Evolutionary conservation across 2,329 filamentous ascomycete species (phyloP).

Genomic region (Venturia aucupariae): DNA sequence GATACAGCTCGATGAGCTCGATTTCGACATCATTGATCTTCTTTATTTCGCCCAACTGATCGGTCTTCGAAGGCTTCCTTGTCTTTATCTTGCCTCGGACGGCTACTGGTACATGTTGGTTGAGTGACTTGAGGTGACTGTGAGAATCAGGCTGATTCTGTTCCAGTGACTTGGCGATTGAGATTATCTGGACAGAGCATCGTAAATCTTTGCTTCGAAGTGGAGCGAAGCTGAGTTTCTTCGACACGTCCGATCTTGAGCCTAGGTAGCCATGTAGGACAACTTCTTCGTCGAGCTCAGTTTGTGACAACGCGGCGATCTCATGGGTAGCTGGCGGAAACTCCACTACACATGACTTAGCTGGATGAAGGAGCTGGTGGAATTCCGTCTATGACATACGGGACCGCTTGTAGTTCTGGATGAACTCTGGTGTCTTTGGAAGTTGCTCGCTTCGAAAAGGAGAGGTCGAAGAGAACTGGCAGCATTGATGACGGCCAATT

Average conservation of each 20-base stretch:
- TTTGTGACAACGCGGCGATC: conserved; percentile 20
- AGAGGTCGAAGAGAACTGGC: not conserved
- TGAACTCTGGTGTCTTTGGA: not conserved
- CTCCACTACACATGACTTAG: conserved; percentile 28
- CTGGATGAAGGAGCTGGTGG: not conserved
- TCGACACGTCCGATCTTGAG: conserved; percentile 56
- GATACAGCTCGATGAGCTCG: conserved; percentile 50
- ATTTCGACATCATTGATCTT: conserved; percentile 46
- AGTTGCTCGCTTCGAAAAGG: not conserved
- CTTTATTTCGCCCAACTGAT: conserved; percentile 23
- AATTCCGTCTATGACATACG: conserved; percentile 23
- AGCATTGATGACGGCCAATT: not conserved
- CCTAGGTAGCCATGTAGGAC: conserved; percentile 64
- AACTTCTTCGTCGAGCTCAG: conserved; percentile 32
- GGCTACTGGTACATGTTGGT: conserved; percentile 45
- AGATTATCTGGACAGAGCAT: conserved; percentile 42
- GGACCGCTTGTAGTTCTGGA: conserved; percentile 36
- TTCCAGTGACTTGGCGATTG: conserved; percentile 27
- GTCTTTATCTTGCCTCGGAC: conserved; percentile 41
- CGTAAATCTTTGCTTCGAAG: conserved; percentile 37
- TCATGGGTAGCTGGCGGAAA: conserved; percentile 38
- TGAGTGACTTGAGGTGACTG: conserved; percentile 27
- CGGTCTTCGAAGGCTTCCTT: conserved; percentile 29
- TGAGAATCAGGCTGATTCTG: conserved; percentile 14
- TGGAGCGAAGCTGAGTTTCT: conserved; percentile 62